Percentiles rank a stretch among this genome's conserved stretches.
Conservation (phyloP, 2,329 filamentous ascomycete species). For the Colletotrichum spinosum region DNA sequence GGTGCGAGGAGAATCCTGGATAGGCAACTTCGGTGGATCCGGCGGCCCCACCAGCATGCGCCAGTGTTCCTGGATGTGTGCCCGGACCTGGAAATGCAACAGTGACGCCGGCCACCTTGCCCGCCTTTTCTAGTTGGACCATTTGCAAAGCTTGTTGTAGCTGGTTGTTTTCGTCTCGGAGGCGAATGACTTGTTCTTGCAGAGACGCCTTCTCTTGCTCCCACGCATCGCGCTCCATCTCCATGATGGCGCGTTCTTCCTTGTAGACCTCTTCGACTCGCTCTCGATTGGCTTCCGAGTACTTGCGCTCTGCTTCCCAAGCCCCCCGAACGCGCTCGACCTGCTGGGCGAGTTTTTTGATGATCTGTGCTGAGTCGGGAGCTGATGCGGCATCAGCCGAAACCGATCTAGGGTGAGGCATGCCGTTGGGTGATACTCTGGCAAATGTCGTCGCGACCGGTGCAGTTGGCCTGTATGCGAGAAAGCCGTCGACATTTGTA, state of each 20-base stretch:
- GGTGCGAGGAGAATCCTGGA: slow-evolving; percentile 42
- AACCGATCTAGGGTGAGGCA: slow-evolving; percentile 43
- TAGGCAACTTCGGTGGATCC: slow-evolving; percentile 35
- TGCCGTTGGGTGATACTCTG: slow-evolving; percentile 44
- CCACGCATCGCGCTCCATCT: slow-evolving; percentile 62
- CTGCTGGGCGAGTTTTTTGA: slow-evolving; percentile 56
- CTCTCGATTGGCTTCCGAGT: slow-evolving; percentile 65
- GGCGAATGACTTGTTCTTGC: slow-evolving; percentile 50
- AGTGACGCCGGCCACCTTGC: slow-evolving; percentile 38
- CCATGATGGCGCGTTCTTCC: slow-evolving; percentile 65
- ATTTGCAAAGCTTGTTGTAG: slow-evolving; percentile 35
- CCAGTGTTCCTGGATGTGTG: slow-evolving; percentile 18
- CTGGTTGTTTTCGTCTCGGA: slow-evolving; percentile 51
- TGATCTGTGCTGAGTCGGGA: slow-evolving; percentile 46
- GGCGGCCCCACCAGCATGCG: slow-evolving; percentile 32
- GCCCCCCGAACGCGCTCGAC: slow-evolving; percentile 58
- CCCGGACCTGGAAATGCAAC: slow-evolving; percentile 24
- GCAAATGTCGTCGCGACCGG: slow-evolving; percentile 37
- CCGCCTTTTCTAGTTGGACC: slow-evolving; percentile 36
- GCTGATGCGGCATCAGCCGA: slow-evolving; percentile 44
- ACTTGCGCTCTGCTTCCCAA: slow-evolving; percentile 65
- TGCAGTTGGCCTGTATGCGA: slow-evolving; percentile 18
- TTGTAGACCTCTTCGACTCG: slow-evolving; percentile 67
- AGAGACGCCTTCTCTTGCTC: slow-evolving; percentile 57
- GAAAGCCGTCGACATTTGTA: slow-evolving; percentile 11